These are phyloP conservation scores for Lactuca saligna DNA, from an alignment of 129 eudicot species.

Conservation along the genomic window DNA sequence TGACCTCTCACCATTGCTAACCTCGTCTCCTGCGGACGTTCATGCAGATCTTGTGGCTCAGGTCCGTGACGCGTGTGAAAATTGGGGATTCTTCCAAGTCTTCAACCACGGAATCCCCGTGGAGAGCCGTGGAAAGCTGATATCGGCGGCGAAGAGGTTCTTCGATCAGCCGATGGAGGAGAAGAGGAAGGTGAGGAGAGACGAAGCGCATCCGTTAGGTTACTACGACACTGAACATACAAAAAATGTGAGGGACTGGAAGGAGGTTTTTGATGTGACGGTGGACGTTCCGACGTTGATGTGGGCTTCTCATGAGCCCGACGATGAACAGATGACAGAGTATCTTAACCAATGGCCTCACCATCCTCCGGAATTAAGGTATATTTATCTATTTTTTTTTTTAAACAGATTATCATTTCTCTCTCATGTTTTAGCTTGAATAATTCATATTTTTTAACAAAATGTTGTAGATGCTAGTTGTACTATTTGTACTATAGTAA, in stretches of 20 bases:
- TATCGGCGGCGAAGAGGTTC: conserved; percentile 41
- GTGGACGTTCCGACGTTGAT: conserved; percentile 42
- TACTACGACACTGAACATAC: conserved; percentile 62
- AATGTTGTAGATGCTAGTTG: too few relatives aligned
- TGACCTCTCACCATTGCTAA: conserved; percentile 41
- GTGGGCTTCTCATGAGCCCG: conserved; percentile 45
- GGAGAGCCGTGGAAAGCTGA: conserved; percentile 34
- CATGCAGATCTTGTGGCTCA: conserved; percentile 32
- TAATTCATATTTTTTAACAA: too few relatives aligned
- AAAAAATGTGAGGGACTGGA: conserved; percentile 76
- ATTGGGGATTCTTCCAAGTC: conserved; percentile 79
- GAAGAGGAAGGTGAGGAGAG: conserved; percentile 60
- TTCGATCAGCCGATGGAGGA: conserved; percentile 44
- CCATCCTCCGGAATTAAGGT: conserved; percentile 55
- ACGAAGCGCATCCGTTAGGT: conserved; percentile 52
- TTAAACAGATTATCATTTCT: too few relatives aligned
- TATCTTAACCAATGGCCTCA: conserved; percentile 56
- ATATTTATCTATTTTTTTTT: not conserved
- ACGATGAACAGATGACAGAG: conserved; percentile 27
- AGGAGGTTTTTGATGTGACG: conserved; percentile 56
- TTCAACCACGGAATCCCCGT: conserved; percentile 57
- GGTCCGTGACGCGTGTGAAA: conserved; percentile 47
- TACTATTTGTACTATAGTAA: too few relatives aligned
- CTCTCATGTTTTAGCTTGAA: too few relatives aligned
- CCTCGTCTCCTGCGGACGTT: not conserved